phyloP scores from a whole-genome alignment of 2,329 filamentous ascomycete genomes.

The Xylariaceae sp. region DNA sequence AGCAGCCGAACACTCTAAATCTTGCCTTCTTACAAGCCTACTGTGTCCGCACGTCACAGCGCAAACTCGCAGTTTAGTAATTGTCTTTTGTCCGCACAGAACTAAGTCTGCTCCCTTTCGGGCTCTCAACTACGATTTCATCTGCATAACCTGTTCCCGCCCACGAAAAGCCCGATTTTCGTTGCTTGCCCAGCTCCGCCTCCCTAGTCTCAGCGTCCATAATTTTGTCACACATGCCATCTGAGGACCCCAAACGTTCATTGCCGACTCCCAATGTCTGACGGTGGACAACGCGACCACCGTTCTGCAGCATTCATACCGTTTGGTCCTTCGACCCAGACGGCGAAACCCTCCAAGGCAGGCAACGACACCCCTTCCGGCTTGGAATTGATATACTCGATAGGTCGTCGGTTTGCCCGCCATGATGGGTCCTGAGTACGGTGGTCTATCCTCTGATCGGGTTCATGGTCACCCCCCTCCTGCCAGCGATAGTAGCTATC shows the following conservation, averaged over 20 bases:
- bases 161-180: neutral
- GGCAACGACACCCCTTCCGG: neutral
- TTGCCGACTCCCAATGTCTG: slow-evolving; percentile 39
- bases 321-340: slow-evolving; percentile 31
- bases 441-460: slow-evolving; percentile 43
- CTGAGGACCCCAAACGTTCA: slow-evolving; percentile 24
- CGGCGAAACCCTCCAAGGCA: slow-evolving; percentile 13
- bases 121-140: slow-evolving; percentile 5
- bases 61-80: slow-evolving; percentile 22
- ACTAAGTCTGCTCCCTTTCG: slow-evolving; percentile 10
- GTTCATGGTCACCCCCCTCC: slow-evolving; percentile 39
- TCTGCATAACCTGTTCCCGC: slow-evolving; percentile 12
- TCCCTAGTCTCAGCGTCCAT: slow-evolving; percentile 30
- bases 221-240: slow-evolving; percentile 33
- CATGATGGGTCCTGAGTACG: slow-evolving; percentile 44
- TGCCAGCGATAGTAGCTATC: slow-evolving; percentile 36
- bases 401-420: slow-evolving; percentile 35
- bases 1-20: slow-evolving; percentile 5
- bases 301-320: slow-evolving; percentile 31
- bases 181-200: slow-evolving; percentile 20
- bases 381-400: slow-evolving; percentile 8
- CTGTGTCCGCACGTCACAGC: slow-evolving; percentile 21
- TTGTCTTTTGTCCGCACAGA: slow-evolving; percentile 17
- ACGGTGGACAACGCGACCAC: slow-evolving; percentile 38
- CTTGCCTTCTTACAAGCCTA: slow-evolving; percentile 17